Percentiles rank a stretch among this genome's conserved stretches.
These are phyloP conservation scores for Termitomyces sp. DNA, from an alignment of 1,284 basidiomycete species.

Conservation along the genomic window DNA sequence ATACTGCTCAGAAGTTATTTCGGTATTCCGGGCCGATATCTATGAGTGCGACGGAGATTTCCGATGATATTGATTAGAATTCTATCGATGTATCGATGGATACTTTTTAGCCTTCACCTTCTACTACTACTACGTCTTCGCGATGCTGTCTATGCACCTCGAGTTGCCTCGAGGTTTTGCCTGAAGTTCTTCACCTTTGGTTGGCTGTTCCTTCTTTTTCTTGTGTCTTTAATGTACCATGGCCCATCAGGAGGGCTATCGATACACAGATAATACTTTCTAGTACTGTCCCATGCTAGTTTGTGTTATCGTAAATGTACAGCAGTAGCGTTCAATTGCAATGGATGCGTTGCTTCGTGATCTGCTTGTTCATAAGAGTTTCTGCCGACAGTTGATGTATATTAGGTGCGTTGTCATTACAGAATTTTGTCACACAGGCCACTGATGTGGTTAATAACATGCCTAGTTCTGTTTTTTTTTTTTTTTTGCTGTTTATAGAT, in stretches of 20 bases:
- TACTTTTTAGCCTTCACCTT: not conserved
- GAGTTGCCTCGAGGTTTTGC: too few relatives aligned
- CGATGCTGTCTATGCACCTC: not conserved
- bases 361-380: conserved; percentile 2
- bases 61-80: not conserved
- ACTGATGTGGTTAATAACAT: not conserved
- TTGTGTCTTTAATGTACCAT: not conserved
- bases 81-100: not conserved
- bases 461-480: not conserved
- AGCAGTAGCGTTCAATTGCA: conserved; percentile 10
- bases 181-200: not conserved
- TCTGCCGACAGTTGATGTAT: not conserved
- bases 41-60: not conserved
- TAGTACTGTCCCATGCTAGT: conserved; percentile 2
- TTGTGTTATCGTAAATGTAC: conserved; percentile 1
- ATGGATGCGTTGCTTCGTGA: conserved; percentile 6
- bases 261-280: conserved; percentile 6
- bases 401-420: conserved; percentile 6
- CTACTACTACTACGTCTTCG: not conserved
- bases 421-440: not conserved
- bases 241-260: not conserved
- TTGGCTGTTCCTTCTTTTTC: not conserved
- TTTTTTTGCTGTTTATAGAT: not conserved
- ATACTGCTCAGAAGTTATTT: not conserved
- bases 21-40: not conserved